Evolutionary conservation across 2,329 filamentous ascomycete genomes (phyloP), one percentile per base, ranked within the genome.

Genomic region (Aureobasidium sp.): DNA sequence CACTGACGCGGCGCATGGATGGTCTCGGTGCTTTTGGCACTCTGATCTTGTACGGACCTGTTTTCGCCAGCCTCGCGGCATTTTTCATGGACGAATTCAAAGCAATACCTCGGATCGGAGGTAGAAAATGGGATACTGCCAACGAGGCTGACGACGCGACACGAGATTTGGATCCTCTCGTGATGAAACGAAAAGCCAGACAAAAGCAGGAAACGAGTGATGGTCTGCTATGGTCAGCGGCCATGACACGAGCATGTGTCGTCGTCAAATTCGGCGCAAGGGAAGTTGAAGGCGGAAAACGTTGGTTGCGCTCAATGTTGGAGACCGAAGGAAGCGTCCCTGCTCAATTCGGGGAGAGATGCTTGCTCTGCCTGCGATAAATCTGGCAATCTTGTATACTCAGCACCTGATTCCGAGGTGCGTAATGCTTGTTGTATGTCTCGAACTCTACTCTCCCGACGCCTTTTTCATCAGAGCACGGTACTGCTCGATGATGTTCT

Each of bases 211-310:
- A 94, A 71, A 79, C 74, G 63, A 69, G 74, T 10, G 77, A 81
- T 51, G 82, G 82, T 17, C 73, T 95, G 3, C 77, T 93, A 3
- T 96, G 91, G 90, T 92, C 90, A 27, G 89, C 88, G 13, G 89
- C 91, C 15, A 82, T 81, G 27, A 84, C 95, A 35, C 81, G 91
- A 57, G 87, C 90, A 4, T 96, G 93, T 69, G 87, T 94, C 3
- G 81, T 96, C 27, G 87, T 97, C 66, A 97, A 97, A 72, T 95
- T 97, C 71, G 90, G 89, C 1, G 89, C 92, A 1, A 81, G 79
- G 59, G 87, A 86, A 46, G 87, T 96, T 25, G 91, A 97, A 71
- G 87, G 86, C 27, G 91, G 87, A 4, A 84, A 89, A 65, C 76
- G 82, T 49, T 97, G 92, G 90, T 79, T 97, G 61, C 84, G 85